phyloP scores from a whole-genome alignment of 257 asterid species.

The Rubia yunnanensis region DNA sequence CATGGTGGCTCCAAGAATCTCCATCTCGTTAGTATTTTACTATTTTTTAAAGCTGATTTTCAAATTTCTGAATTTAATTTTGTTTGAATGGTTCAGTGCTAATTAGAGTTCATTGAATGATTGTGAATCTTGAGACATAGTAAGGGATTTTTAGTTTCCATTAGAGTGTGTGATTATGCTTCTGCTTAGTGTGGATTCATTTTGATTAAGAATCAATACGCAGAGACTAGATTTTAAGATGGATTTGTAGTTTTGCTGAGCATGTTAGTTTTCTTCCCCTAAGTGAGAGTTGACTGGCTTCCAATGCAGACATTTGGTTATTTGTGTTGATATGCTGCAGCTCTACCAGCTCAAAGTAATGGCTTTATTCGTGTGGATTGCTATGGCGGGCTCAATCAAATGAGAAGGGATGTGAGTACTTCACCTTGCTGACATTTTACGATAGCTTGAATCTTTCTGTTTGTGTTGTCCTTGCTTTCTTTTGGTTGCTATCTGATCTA shows the following conservation, averaged over 20 bases:
- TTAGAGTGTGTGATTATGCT: background rate
- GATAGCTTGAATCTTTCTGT: background rate
- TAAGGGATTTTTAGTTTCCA: background rate
- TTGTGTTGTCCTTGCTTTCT: background rate
- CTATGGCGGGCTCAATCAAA: conserved; percentile 99
- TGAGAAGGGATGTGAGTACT: conserved; percentile 95
- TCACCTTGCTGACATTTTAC: conserved; percentile 4
- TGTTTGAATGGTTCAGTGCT: background rate
- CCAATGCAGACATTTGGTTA: conserved; percentile 90
- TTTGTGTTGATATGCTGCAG: conserved; percentile 98
- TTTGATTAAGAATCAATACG: background rate
- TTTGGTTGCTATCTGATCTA: background rate
- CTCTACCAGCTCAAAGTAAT: conserved; percentile 64
- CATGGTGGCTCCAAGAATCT: conserved; percentile 74
- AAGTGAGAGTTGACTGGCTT: conserved; percentile 56
- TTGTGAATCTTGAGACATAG: background rate
- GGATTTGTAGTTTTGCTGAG: conserved; percentile 2
- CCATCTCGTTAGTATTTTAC: conserved; percentile 45
- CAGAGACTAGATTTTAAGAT: background rate
- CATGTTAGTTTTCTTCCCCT: conserved; percentile 20
- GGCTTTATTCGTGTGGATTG: conserved; percentile 96
- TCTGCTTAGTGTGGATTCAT: background rate
- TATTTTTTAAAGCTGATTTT: background rate
- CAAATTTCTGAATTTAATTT: background rate
- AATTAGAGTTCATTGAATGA: background rate